These are phyloP conservation scores for sunflower (Helianthus annuus) DNA, from an alignment of 129 eudicot genomes.

Conservation along the genomic window DNA sequence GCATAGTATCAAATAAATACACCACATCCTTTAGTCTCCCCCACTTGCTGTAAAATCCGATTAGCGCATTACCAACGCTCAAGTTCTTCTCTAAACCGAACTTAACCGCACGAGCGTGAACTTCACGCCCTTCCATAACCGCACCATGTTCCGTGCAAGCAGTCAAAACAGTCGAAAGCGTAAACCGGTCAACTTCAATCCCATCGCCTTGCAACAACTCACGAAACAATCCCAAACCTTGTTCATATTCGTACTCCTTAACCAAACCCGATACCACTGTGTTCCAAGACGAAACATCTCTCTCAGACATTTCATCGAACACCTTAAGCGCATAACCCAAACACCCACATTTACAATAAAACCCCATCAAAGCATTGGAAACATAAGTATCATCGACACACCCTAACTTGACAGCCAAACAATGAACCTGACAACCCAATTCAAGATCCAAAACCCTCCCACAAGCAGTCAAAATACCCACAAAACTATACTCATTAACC, in stretches of 20 bases:
- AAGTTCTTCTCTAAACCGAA: conserved; percentile 47
- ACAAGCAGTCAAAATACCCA: conserved; percentile 82
- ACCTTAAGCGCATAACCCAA: conserved; percentile 47
- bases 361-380: conserved; percentile 69
- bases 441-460: conserved; percentile 45
- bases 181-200: conserved; percentile 48
- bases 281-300: conserved; percentile 81
- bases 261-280: conserved; percentile 62
- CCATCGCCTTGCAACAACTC: conserved; percentile 42
- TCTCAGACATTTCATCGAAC: conserved; percentile 64
- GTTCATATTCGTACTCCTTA: conserved; percentile 47
- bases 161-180: conserved; percentile 60
- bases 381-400: conserved; percentile 48
- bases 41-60: conserved; percentile 67
- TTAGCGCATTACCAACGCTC: conserved; percentile 83
- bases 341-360: conserved; percentile 65
- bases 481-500: conserved; percentile 73
- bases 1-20: conserved; percentile 60
- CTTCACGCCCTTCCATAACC: conserved; percentile 44
- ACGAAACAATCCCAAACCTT: conserved; percentile 54
- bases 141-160: conserved; percentile 53
- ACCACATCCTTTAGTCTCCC: conserved; percentile 53
- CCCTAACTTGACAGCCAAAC: conserved; percentile 59
- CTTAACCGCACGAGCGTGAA: conserved; percentile 65
- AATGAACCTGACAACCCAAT: conserved; percentile 71